A percentile compares a stretch with the other conserved stretches of the same genome.
Conservation (phyloP, 2,329 filamentous ascomycete genomes). For the Escovopsis sp. region DNA sequence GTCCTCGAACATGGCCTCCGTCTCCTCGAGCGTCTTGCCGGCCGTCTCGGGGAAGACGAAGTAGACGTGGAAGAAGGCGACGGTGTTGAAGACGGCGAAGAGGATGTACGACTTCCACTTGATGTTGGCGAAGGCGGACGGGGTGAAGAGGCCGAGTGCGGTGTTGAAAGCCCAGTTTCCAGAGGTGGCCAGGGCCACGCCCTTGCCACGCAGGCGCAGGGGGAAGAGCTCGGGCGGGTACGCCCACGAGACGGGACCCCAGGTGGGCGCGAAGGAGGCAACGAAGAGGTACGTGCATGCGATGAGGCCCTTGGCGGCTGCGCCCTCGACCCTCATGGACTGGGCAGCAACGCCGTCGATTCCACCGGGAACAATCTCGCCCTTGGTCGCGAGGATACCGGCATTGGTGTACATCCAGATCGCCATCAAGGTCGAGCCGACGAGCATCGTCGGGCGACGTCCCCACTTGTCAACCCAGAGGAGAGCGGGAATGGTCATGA, state of each 20-base stretch:
- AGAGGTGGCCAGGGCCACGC: constrained; percentile 36
- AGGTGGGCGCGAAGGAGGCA: constrained; percentile 30
- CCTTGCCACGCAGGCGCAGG: constrained; percentile 34
- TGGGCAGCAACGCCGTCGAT: constrained; percentile 29
- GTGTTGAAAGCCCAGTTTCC: constrained; percentile 27
- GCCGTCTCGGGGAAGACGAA: constrained; percentile 43
- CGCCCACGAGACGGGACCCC: constrained; percentile 36
- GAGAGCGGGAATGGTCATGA: constrained; percentile 63
- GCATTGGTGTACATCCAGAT: constrained; percentile 42
- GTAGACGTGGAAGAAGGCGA: constrained; percentile 35
- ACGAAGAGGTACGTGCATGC: constrained; percentile 53
- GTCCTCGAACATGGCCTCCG: constrained; percentile 32
- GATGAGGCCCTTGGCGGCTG: constrained; percentile 46
- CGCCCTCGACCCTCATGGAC: constrained; percentile 31
- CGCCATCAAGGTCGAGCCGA: constrained; percentile 52
- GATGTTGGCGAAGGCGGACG: constrained; percentile 13
- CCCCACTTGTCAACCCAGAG: constrained; percentile 65
- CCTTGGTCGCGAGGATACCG: constrained; percentile 34
- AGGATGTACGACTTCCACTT: constrained; percentile 23
- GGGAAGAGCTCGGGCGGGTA: constrained; percentile 46
- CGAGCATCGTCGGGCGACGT: constrained; percentile 51
- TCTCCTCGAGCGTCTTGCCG: constrained; percentile 40
- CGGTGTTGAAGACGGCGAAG: constrained; percentile 36
- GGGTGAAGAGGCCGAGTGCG: constrained; percentile 15
- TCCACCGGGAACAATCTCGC: constrained; percentile 24